phyloP scores from a whole-genome alignment of 192 early-diverging fungal genomes.

The Mortierella antarctica region DNA sequence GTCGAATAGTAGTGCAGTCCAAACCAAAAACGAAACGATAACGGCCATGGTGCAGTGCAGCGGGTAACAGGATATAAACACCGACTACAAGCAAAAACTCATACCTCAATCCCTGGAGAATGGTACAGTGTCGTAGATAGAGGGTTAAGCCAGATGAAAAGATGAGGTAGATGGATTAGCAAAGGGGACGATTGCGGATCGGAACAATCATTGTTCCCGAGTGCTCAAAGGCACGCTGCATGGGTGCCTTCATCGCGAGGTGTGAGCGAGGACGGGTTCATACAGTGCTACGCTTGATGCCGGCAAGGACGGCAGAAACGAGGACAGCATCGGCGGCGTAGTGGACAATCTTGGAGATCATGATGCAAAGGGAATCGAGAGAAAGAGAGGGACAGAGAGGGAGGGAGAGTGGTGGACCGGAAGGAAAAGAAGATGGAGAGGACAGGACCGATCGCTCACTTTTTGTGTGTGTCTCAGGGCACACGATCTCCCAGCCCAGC shows the following conservation, averaged over 20 bases:
- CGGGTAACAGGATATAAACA: neutral
- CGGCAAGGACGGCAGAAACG: slow-evolving; percentile 68
- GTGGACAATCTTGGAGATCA: slow-evolving; percentile 63
- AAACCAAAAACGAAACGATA: neutral
- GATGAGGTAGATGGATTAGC: neutral
- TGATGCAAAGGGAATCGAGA: neutral
- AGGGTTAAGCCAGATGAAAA: neutral
- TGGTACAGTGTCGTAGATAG: neutral
- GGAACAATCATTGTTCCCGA: neutral
- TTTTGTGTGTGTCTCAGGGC: neutral
- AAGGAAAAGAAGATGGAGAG: neutral
- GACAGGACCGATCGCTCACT: neutral
- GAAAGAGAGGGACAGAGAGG: neutral
- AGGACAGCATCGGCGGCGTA: slow-evolving; percentile 66
- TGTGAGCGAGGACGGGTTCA: slow-evolving; percentile 32
- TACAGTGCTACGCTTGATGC: slow-evolving; percentile 67
- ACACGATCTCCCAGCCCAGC: too few species aligned
- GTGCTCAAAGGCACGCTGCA: neutral
- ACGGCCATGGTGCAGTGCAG: neutral
- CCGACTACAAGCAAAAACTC: neutral
- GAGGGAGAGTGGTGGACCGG: neutral
- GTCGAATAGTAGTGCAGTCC: neutral
- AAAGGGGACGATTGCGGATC: neutral
- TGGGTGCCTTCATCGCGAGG: neutral
- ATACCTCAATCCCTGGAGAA: slow-evolving; percentile 35